Evolutionary conservation across 768 basidiomycete species (phyloP), one percentile per base, ranked within the genome.

Genomic region (Clathrus columnatus): DNA sequence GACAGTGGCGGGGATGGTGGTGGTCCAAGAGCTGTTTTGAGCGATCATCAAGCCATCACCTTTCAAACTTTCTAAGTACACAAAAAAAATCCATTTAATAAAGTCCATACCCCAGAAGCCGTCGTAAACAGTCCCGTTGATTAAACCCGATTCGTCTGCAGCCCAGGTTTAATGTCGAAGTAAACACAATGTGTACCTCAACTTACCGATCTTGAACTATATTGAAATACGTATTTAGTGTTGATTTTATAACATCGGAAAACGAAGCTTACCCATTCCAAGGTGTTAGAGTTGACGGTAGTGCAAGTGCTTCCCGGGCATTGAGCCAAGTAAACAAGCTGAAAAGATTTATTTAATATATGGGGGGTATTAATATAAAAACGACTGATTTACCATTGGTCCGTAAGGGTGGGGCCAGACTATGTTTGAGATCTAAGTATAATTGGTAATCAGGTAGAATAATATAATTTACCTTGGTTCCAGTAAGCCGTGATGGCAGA

Each of bases 161-260:
- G 18, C n/a, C 3, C 28, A 27, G 2, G 24, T 29, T 44, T 41
- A 47, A 24, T 18, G 43, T n/a, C 14, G 51, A 16, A 42, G 24
- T 23, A 6, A 17, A 49, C 5, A n/a, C 24, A 14, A 48, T 11
- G 47, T 16, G 11, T 29, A 14, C 16, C 20, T 4, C 18, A 8
- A 53, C 51, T 44, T 46, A 29, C 48, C 60, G 47, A 61, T 62
- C 55, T 62, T 62, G 52, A 62, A 62, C 60, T 58, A 41, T 8
- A 41, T 18, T 4, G 32, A 11, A 32, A 23, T 29, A 8, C 26
- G 50, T 11, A 27, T 24, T 29, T 5, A 36, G 36, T 36, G n/a
- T 36, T n/a, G 10, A 36, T 36, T 6, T 8, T 20, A 26, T 4
- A 20, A 5, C 18, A 26, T 29, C 7, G 23, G 30, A 24, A 20